These are phyloP conservation scores for Xylariaceae sp. DNA, from an alignment of 2,329 filamentous ascomycete genomes.

Conservation along the genomic window DNA sequence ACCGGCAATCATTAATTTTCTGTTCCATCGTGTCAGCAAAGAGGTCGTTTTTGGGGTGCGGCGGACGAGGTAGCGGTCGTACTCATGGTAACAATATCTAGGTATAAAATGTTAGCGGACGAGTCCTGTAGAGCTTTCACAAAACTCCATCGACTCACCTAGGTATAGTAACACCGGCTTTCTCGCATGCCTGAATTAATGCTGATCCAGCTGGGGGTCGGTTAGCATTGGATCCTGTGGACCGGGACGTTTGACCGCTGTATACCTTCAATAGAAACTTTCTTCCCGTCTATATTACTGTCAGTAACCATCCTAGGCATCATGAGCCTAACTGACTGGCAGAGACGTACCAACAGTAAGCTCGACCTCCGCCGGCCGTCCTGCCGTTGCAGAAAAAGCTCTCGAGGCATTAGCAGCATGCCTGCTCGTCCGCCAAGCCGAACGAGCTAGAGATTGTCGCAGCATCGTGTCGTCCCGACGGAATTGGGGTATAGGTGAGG, in stretches of 20 bases:
- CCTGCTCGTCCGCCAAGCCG: conserved; percentile 67
- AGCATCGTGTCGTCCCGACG: conserved; percentile 68
- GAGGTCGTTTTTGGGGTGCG: conserved; percentile 10
- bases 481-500: conserved; percentile 46
- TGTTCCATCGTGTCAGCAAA: conserved; percentile 51
- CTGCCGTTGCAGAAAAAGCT: conserved; percentile 79
- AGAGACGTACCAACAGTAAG: conserved; percentile 80
- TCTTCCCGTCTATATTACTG: conserved; percentile 79
- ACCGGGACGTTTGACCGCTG: conserved; percentile 8
- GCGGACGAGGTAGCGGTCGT: conserved; percentile 46
- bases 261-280: conserved; percentile 94
- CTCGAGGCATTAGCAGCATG: conserved; percentile 65
- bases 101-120: conserved; percentile 15
- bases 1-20: conserved; percentile 97
- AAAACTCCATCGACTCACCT: conserved; percentile 56
- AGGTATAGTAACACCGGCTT: conserved; percentile 87
- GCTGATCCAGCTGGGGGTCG: conserved; percentile 79
- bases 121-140: conserved; percentile 1
- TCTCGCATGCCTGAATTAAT: conserved; percentile 98
- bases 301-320: conserved; percentile 24
- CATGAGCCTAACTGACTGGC: conserved; percentile 19
- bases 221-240: conserved; percentile 39
- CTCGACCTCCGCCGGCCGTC: conserved; percentile 88
- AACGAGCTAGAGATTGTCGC: conserved; percentile 68
- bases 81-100: conserved; percentile 99